Percentiles rank a stretch among this genome's conserved stretches.
Conservation (phyloP, 2,329 filamentous ascomycete species). For the Pseudocercospora cruenta region DNA sequence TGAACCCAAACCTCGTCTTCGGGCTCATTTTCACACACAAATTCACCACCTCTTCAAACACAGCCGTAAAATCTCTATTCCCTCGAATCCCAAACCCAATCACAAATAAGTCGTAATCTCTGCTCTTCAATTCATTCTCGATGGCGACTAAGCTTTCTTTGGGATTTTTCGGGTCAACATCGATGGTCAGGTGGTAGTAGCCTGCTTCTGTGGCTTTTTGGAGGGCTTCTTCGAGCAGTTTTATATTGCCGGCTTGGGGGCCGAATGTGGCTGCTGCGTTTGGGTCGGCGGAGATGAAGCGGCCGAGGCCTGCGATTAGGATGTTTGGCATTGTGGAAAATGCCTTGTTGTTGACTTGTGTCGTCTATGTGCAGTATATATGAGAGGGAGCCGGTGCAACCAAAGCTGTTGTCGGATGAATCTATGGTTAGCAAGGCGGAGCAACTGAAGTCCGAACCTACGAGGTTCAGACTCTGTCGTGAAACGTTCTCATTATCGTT, state of each 20-base stretch:
- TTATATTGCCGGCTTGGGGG: background rate
- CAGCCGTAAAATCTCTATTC: conserved; percentile 20
- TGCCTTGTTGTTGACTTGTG: no score
- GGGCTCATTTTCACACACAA: conserved; percentile 13
- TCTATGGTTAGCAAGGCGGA: no score
- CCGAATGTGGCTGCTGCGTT: conserved; percentile 9
- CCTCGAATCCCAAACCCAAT: conserved; percentile 24
- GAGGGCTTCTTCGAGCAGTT: conserved; percentile 8
- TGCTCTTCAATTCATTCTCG: background rate
- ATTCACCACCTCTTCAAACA: conserved; percentile 27
- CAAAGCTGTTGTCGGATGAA: no score
- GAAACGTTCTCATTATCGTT: no score
- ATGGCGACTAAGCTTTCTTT: background rate
- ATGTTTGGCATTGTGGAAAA: conserved; percentile 6
- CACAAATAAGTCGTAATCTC: conserved; percentile 20
- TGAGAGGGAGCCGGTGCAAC: no score
- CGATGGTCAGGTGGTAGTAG: conserved; percentile 22
- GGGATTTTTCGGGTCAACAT: conserved; percentile 17
- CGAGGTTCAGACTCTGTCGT: no score
- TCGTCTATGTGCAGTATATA: no score
- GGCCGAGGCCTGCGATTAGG: conserved; percentile 16
- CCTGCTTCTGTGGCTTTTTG: conserved; percentile 10
- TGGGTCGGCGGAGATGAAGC: conserved; percentile 9
- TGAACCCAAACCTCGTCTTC: conserved; percentile 21
- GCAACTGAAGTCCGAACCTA: no score